Base-by-base conservation (phyloP, 2,329 filamentous ascomycete species). In the Colletotrichum noveboracense region DNA sequence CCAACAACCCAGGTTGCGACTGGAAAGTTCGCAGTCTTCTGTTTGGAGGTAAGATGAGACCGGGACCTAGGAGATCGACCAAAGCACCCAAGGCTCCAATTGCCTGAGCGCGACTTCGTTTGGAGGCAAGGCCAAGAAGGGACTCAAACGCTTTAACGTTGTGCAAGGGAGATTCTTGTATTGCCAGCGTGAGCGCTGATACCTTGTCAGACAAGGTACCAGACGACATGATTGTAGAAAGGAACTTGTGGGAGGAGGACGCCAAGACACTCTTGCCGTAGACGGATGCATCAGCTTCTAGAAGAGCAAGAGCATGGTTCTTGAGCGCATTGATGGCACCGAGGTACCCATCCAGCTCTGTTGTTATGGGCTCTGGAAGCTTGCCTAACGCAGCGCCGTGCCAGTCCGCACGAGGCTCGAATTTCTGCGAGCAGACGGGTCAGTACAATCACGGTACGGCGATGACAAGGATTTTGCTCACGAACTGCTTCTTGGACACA, bases 141-240 rank as follows among this genome's bases (percentile, higher is more conserved):
- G 92, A 95, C 80, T 98, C 96, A 77, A 98, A 93, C 1, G 96
- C 94, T 82, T 97, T 96, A 77, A 92, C 93, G 77, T 96, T 98
- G 85, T 99, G 97, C 67, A 98, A 87, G 21, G 97, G 97, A 10
- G 97, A 98, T 85, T 99, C 97, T 86, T 99, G 97, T 14, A 98
- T 93, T 71, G 97, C 94, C 79, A 99, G 89, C 6, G 97, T 99
- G 81, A 99, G 88, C 5, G 97, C 97, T 4, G 97, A 99, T 58
- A 98, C 94, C 84, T 98, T 98, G 84, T 99, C 97, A 71, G 96
- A 97, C 79, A 98, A 91, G 12, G 97, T 99, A 88, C 97, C 97
- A 3, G 96, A 97, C 12, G 95, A 89, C 95, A 98, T 98, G 83
- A 99, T 98, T 21, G 96, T 98, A 2, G 96, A 95, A 89, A 98